phyloP scores from a whole-genome alignment of 345 rosid genomes.

The Eucalyptus sp. region DNA sequence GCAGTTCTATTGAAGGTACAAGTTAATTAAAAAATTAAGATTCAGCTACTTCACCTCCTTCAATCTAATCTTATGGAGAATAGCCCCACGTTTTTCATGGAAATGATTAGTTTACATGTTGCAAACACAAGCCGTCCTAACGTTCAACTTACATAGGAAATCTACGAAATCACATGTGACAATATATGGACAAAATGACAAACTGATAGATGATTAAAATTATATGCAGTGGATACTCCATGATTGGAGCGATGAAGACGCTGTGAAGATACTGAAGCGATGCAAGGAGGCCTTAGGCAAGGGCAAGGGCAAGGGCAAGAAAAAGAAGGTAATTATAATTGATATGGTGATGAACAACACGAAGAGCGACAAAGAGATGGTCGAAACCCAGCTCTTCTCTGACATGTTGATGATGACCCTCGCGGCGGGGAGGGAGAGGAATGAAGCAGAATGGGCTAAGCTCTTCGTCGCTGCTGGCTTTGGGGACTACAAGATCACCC shows the following conservation, averaged over 20 bases:
- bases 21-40: background rate
- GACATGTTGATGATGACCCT: constrained; percentile 9
- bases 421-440: background rate
- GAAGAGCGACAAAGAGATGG: background rate
- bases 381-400: constrained; percentile 2
- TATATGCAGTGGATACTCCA: background rate
- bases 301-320: background rate
- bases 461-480: constrained; percentile 11
- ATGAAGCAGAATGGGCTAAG: constrained; percentile 3
- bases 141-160: no score
- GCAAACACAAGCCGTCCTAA: no score
- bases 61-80: no score
- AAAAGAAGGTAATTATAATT: background rate
- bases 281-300: background rate
- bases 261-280: no score
- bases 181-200: background rate
- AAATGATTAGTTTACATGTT: no score
- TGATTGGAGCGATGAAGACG: no score
- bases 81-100: no score
- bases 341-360: background rate
- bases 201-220: background rate
- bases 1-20: background rate
- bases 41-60: no score
- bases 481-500: background rate
- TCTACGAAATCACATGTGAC: no score